phyloP scores from a whole-genome alignment of 2,329 filamentous ascomycete genomes.

The Botrytis porri region DNA sequence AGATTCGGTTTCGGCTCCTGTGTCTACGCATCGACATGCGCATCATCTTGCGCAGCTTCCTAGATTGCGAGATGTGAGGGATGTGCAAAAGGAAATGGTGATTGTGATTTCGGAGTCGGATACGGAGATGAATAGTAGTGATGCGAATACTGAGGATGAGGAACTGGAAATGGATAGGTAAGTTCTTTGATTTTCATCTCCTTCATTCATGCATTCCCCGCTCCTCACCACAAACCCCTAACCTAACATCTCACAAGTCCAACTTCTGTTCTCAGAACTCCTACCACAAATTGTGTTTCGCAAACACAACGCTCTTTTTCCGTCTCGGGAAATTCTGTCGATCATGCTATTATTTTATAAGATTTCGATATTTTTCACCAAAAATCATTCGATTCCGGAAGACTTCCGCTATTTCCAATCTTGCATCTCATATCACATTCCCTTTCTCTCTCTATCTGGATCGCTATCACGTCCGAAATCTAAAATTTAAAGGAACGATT shows the following conservation, averaged over 20 bases:
- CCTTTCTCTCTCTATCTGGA: no score
- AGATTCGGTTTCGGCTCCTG: neutral
- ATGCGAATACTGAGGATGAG: neutral
- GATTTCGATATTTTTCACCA: no score
- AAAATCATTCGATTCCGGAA: no score
- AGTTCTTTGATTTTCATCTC: neutral
- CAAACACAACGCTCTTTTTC: neutral
- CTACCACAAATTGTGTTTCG: neutral
- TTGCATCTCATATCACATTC: no score
- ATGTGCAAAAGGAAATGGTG: neutral
- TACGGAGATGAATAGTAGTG: neutral
- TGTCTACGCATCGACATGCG: neutral
- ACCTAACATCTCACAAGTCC: neutral
- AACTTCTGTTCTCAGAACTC: neutral
- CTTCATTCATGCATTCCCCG: no score
- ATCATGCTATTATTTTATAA: neutral
- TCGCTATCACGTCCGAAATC: no score
- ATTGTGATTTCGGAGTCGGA: slow-evolving; percentile 3
- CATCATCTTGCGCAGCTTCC: neutral
- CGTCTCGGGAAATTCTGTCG: neutral
- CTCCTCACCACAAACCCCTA: neutral
- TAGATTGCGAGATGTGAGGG: neutral
- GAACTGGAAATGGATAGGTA: neutral
- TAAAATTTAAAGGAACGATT: no score
- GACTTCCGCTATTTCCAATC: no score